These are phyloP conservation scores for Talaromyces islandicus DNA, from an alignment of 2,329 filamentous ascomycete genomes.

Conservation along the genomic window DNA sequence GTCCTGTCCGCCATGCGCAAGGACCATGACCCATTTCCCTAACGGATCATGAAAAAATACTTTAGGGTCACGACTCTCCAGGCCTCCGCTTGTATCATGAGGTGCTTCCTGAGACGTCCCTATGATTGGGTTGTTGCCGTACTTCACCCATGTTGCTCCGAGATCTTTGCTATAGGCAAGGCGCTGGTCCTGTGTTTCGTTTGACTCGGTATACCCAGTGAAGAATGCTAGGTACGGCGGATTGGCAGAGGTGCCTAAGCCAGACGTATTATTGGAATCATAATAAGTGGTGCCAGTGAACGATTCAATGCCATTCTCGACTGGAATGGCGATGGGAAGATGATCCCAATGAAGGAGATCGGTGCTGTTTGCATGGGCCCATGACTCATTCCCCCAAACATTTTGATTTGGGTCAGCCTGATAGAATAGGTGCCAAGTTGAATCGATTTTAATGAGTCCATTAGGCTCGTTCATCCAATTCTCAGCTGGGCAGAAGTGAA, in stretches of 20 bases:
- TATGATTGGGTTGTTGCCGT: background rate
- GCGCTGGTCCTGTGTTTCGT: background rate
- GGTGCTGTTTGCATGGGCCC: background rate
- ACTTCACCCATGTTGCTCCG: background rate
- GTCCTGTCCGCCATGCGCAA: background rate
- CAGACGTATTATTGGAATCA: background rate
- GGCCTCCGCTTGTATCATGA: background rate
- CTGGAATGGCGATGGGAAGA: background rate
- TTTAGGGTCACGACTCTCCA: background rate
- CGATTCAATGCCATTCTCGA: background rate
- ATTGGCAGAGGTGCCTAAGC: background rate
- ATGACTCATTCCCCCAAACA: background rate
- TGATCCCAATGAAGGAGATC: background rate
- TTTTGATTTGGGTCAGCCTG: background rate
- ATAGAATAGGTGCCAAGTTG: background rate
- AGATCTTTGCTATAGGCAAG: background rate
- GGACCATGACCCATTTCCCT: background rate
- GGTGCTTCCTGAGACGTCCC: background rate
- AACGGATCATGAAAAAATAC: background rate
- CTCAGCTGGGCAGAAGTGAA: background rate
- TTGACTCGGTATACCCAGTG: background rate
- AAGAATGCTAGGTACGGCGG: background rate
- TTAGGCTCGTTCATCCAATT: background rate
- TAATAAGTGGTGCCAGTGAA: background rate
- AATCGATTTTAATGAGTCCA: background rate